A percentile compares a stretch with the other conserved stretches of the same genome.
phyloP scores from a whole-genome alignment of 169 alveolate genomes.

The Eimeria nieschulzi region DNA sequence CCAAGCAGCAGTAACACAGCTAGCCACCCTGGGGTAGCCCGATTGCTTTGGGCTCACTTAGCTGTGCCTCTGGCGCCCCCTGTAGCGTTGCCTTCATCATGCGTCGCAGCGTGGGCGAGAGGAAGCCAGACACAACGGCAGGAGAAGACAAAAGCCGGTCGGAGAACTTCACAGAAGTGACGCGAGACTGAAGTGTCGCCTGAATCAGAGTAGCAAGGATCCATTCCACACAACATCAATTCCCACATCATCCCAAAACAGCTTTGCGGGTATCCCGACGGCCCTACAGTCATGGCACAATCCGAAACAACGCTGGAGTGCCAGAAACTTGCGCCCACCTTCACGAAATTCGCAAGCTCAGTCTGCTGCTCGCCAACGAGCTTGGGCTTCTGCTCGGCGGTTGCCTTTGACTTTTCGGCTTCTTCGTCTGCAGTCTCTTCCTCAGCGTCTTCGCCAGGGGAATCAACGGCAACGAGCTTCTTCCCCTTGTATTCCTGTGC shows the following conservation, averaged over 20 bases:
- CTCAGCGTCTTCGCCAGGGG: conserved; percentile 77
- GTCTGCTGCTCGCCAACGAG: conserved; percentile 76
- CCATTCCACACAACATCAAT: not conserved
- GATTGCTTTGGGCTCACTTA: conserved; percentile 5
- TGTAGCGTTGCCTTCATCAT: conserved; percentile 76
- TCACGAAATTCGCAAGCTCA: conserved; percentile 76
- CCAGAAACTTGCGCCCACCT: conserved; percentile 40
- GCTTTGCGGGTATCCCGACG: too few species aligned
- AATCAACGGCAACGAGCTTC: conserved; percentile 76
- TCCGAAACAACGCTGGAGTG: too few species aligned
- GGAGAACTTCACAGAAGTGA: conserved; percentile 88
- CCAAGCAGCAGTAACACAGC: too few species aligned
- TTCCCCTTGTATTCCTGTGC: conserved; percentile 75
- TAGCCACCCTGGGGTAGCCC: too few species aligned
- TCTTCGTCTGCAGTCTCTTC: conserved; percentile 46
- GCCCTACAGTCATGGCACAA: too few species aligned
- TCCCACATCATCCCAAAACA: too few species aligned
- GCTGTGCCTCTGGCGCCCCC: conserved; percentile 80
- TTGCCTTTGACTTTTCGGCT: conserved; percentile 32
- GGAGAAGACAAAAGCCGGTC: conserved; percentile 90
- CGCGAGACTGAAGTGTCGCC: conserved; percentile 82
- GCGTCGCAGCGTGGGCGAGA: conserved; percentile 86
- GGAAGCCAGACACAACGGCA: conserved; percentile 91
- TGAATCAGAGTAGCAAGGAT: conserved; percentile 18
- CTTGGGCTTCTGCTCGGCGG: conserved; percentile 59